Base-by-base conservation (phyloP, 2,329 filamentous ascomycete species). In the Teratosphaeriaceae sp. region DNA sequence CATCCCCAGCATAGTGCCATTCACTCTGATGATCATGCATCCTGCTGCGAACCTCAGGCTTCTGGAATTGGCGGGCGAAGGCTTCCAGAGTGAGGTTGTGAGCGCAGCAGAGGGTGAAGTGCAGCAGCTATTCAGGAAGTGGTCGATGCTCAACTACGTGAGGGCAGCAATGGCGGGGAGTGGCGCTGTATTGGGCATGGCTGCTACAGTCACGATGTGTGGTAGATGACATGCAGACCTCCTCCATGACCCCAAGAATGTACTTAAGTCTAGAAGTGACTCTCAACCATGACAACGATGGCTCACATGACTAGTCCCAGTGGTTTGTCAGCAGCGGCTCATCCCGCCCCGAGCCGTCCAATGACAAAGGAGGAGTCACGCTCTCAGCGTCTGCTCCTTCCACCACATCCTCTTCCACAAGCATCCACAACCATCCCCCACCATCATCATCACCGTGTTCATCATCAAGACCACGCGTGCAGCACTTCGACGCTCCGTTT, bases 1-100 rank as follows among this genome's bases (percentile, higher is more conserved):
- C 8, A 36, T 55, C 2, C 49, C 53, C 0, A 37, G 37, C 1
- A 56, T 60, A 19, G 50, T 59, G 16, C 56, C 56, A 5, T 61
- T 46, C 43, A 61, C 57, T 2, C 18, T 53, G 3, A 13, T 47
- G 9, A 35, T 52, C 34, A 60, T 61, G 55, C 34, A 42, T 34
- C 40, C 40, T n/a, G 21, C 5, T 38, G 48, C 24, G 51, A 42
- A 42, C 20, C 12, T 13, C 5, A 16, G 22, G n/a, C 21, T 55
- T 40, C 38, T 45, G 23, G 43, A 44, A 13, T 43, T 60, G 12
- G 42, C 46, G 8, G 50, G 49, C 3, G 52, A 52, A 26, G 53
- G 48, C 13, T 29, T 48, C 2, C 48, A 39, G 6, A n/a, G n/a
- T n/a, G 29, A 41, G 7, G 53, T 12, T 5, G 11, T 36, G 35